Evolutionary conservation across 352 stramenopile genomes (phyloP), one percentile per base, ranked within the genome.

Genomic region (Phytophthora capsici): DNA sequence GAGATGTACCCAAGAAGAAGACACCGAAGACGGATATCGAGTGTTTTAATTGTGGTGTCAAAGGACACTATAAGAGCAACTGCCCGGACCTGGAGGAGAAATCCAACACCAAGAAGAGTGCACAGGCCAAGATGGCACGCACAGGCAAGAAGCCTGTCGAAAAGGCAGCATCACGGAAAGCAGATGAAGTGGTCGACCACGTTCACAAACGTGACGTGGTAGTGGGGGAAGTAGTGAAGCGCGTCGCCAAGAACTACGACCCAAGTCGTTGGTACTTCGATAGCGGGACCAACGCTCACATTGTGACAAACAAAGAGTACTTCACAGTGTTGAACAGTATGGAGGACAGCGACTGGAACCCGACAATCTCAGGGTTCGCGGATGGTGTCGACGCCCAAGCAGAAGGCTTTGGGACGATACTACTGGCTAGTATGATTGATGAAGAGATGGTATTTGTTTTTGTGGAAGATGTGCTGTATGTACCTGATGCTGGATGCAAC

Each of bases 311-410:
- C 19, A 69, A 63, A n/a, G 48, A 64, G 20, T 70, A 70, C 19
- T 70, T 70, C 8, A 65, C 53, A 0, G n/a, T 20, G 12, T 2
- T 61, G 3, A 23, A 60, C 0, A 52, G 32, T 17, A 65, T 70
- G 62, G 61, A 64, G 13, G 52, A 63, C 17, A 58, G 60, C n/a
- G 46, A 37, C 10, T 62, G 60, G 19, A 63, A 69, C 46, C 25
- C 48, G 12, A 64, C 12, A 0, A 57, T 61, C 3, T 30, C 40
- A 12, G 47, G 40, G 3, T 60, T 64, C 16, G 54, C 62, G 22
- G 54, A 53, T 13, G 28, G 30, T 22, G 14, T 45, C 6, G 47
- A 46, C 28, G 34, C 40, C 8, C 8, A 60, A 28, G 53, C 53
- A 13, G 48, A 65, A 57, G 62, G 62, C 16, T 61, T 70, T 34